phyloP scores from a whole-genome alignment of 306 rosid species.

The Cicer chorassanicum region DNA sequence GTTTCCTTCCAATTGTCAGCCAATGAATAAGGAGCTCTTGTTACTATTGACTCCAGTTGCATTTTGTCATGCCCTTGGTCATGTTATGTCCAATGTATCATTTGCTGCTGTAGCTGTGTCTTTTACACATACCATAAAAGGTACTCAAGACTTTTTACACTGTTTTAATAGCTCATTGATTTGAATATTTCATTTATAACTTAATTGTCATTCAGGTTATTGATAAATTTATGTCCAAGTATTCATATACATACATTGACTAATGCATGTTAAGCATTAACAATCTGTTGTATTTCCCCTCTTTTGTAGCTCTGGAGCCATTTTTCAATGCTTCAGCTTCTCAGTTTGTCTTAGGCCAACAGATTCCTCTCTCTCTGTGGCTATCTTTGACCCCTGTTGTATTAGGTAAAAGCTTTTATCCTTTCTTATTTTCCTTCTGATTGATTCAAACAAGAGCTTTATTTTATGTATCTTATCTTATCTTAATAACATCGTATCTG shows the following conservation, averaged over 20 bases:
- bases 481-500: background rate
- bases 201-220: background rate
- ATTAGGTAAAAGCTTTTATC: background rate
- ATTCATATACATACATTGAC: background rate
- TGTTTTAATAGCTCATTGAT: background rate
- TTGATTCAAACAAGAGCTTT: background rate
- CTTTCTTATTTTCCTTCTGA: background rate
- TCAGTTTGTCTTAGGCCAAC: constrained; percentile 24
- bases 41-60: constrained; percentile 29
- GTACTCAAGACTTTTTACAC: background rate
- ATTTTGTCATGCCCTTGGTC: constrained; percentile 34
- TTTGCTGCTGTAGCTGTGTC: constrained; percentile 31
- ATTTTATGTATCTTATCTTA: background rate
- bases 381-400: constrained; percentile 33
- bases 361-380: constrained; percentile 27
- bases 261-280: background rate
- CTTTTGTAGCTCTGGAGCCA: constrained; percentile 21
- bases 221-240: background rate
- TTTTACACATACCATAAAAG: constrained; percentile 31
- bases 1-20: background rate
- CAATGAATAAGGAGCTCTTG: constrained; percentile 31
- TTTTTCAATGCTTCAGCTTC: constrained; percentile 34
- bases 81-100: constrained; percentile 35
- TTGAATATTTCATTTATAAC: background rate
- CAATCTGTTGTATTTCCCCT: background rate